Evolutionary conservation across 1,284 basidiomycete genomes (phyloP), one percentile per base, ranked within the genome.

Genomic region (Apiotrichum gamsii): DNA sequence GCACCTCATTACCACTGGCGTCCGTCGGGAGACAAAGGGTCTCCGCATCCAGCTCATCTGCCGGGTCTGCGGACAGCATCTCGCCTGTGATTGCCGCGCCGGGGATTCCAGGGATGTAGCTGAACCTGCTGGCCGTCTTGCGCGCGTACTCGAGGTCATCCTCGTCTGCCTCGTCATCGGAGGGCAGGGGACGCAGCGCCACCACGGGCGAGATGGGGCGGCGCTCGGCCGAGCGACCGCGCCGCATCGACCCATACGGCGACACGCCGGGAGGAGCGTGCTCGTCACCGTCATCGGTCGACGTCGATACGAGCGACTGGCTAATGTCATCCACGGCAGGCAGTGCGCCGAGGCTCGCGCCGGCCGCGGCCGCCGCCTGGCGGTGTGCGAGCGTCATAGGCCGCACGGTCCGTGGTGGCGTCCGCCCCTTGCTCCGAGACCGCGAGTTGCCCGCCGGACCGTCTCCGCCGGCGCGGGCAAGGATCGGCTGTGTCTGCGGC

Each of bases 21-120:
- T 58, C 59, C 3, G 59, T 44, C 1, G 71, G 69, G n/a, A 72
- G 43, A 37, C 66, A 59, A n/a, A 73, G 51, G 54, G 70, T 70
- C 25, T 57, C 54, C 14, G 69, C 62, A 38, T 66, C 61, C 15
- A 73, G 58, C 54, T 69, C 68, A 28, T 68, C 61, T 14, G 65
- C 70, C 4, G 71, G 71, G 55, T 73, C 71, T 6, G 62, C 29
- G 14, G 34, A 35, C 5, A 54, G 45, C 2, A 31, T 34, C 32
- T 45, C 46, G 25, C 39, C 33, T 1, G 41, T 43, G 18, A 20
- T 21, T 4, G 18, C 41, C 2, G 37, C 37, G 1, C 47, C 43
- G 19, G 45, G 48, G 16, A 45, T 33, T 1, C 47, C 43, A 18
- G 45, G 48, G 38, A 41, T 45, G 35, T 42, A 29, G 30, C 33